Evolutionary conservation across 352 stramenopile genomes (phyloP).

Genomic region (Lagenidium sp.): DNA sequence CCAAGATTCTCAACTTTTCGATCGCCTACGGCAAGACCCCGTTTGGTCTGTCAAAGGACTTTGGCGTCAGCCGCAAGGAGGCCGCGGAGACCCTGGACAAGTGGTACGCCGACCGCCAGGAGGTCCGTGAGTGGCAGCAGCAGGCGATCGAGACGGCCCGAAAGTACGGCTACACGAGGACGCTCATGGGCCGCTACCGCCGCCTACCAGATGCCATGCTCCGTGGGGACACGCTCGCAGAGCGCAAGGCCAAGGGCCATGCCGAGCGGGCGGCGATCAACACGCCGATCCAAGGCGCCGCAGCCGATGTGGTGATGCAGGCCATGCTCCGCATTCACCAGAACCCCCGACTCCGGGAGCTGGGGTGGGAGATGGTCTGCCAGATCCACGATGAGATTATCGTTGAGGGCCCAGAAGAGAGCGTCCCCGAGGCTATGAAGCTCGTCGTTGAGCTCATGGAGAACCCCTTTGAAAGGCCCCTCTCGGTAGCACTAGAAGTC

Average conservation of each 20-base stretch:
- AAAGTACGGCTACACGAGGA: slow-evolving; percentile 86
- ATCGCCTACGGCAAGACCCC: slow-evolving; percentile 99
- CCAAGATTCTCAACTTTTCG: slow-evolving; percentile 99
- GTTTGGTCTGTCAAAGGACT: slow-evolving; percentile 92
- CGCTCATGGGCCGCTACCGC: slow-evolving; percentile 97
- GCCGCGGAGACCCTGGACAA: slow-evolving; percentile 86
- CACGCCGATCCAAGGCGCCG: slow-evolving; percentile 98
- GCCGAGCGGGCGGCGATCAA: slow-evolving; percentile 97
- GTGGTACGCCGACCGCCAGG: slow-evolving; percentile 94
- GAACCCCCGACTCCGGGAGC: slow-evolving; percentile 82
- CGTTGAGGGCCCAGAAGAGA: slow-evolving; percentile 97
- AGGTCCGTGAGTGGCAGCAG: slow-evolving; percentile 92
- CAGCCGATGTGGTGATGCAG: slow-evolving; percentile 98
- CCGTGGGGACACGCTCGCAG: slow-evolving; percentile 33
- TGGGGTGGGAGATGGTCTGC: slow-evolving; percentile 98
- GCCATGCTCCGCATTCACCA: slow-evolving; percentile 98
- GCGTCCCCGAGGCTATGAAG: slow-evolving; percentile 85
- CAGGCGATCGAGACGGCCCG: slow-evolving; percentile 87
- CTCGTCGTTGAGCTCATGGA: slow-evolving; percentile 94
- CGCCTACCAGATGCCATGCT: slow-evolving; percentile 92
- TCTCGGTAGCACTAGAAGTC: slow-evolving; percentile 88
- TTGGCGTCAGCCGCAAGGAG: slow-evolving; percentile 72
- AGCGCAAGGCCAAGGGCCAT: slow-evolving; percentile 76
- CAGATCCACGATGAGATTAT: slow-evolving; percentile 99
- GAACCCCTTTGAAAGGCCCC: slow-evolving; percentile 90